Conservation (phyloP, 176 grass and related monocot genomes). For the Elymus sibiricus region DNA sequence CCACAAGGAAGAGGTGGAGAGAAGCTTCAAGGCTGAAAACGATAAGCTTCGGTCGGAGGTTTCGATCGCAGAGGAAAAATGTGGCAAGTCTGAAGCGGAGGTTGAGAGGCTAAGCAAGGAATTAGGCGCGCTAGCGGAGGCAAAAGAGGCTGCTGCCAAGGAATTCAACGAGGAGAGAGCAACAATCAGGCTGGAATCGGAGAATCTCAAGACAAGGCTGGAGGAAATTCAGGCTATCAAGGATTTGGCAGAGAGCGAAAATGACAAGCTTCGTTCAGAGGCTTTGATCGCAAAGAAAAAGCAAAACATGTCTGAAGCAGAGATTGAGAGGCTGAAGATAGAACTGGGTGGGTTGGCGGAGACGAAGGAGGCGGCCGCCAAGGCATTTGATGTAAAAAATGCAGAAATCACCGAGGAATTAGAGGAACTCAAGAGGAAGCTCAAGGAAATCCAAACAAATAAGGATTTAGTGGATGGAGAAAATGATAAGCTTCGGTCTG, state of each 20-base stretch:
- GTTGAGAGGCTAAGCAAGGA: neutral
- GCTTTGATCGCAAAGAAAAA: constrained; percentile 1
- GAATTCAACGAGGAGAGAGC: neutral
- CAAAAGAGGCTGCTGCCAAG: neutral
- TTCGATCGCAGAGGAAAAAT: neutral
- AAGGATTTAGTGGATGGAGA: neutral
- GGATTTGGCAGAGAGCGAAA: neutral
- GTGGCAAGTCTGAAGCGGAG: neutral
- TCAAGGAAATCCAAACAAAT: neutral
- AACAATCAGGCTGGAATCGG: neutral
- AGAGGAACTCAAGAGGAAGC: neutral
- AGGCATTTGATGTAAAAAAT: neutral
- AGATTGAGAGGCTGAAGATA: neutral
- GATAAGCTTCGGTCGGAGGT: neutral
- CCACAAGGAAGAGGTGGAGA: constrained; percentile 23
- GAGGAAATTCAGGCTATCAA: neutral
- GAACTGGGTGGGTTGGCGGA: constrained; percentile 15
- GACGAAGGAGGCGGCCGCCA: constrained; percentile 4
- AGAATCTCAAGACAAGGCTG: neutral
- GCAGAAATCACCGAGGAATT: neutral
- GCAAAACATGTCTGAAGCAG: neutral
- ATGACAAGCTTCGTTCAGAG: neutral
- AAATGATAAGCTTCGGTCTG: neutral
- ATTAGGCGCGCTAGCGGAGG: neutral
- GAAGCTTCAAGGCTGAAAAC: constrained; percentile 7